phyloP scores from a whole-genome alignment of 78 protist genomes.

The Carpediemonas membranifera region DNA sequence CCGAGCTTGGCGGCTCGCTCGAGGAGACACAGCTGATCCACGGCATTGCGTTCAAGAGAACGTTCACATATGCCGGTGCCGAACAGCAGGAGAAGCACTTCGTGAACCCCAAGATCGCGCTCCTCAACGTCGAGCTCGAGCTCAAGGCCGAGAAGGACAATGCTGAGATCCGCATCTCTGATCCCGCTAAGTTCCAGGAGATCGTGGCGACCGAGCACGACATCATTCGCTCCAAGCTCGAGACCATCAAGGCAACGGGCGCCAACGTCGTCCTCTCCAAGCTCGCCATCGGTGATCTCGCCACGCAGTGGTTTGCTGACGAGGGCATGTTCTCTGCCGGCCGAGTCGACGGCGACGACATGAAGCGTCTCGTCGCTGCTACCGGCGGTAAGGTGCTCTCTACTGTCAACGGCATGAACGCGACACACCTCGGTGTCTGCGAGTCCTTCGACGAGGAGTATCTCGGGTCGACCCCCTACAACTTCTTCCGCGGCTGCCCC shows the following conservation, averaged over 20 bases:
- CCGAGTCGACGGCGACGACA: slow-evolving; percentile 87
- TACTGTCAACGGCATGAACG: slow-evolving; percentile 58
- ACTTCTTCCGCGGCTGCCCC: slow-evolving; percentile 79
- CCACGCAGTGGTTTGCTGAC: slow-evolving; percentile 99
- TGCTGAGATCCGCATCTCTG: slow-evolving; percentile 85
- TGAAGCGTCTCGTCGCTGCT: slow-evolving; percentile 69
- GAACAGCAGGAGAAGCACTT: slow-evolving; percentile 96
- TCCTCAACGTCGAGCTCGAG: slow-evolving; percentile 96
- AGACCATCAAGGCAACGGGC: slow-evolving; percentile 93
- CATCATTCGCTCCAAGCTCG: slow-evolving; percentile 61
- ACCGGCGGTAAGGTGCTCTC: slow-evolving; percentile 77
- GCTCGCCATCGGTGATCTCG: slow-evolving; percentile 97
- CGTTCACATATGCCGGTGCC: slow-evolving; percentile 97
- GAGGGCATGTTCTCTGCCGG: slow-evolving; percentile 97
- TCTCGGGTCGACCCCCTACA: slow-evolving; percentile 80
- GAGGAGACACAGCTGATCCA: slow-evolving; percentile 82
- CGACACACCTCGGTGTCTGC: slow-evolving; percentile 77
- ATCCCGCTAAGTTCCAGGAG: slow-evolving; percentile 38
- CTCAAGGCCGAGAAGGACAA: slow-evolving; percentile 91
- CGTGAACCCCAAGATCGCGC: slow-evolving; percentile 69
- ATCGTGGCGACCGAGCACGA: slow-evolving; percentile 15
- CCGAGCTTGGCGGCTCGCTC: slow-evolving; percentile 83
- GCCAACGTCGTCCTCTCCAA: slow-evolving; percentile 73
- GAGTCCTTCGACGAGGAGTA: slow-evolving; percentile 92
- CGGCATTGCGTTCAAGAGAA: slow-evolving; percentile 99